A percentile compares a stretch with the other conserved stretches of the same genome.
phyloP scores from a whole-genome alignment of 768 basidiomycete genomes.

The Termitomyces sp. region DNA sequence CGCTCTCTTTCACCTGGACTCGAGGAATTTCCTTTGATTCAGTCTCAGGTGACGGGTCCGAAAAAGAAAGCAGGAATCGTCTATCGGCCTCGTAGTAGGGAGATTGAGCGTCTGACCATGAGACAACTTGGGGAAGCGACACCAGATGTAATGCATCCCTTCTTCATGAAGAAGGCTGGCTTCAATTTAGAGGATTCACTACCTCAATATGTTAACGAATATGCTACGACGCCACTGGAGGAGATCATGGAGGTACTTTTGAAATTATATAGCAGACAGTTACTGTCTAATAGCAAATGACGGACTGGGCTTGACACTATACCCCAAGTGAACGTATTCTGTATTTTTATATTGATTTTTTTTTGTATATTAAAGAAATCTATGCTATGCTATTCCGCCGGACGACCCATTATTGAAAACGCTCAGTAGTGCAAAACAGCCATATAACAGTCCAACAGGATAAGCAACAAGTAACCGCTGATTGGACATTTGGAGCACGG shows the following conservation, averaged over 20 bases:
- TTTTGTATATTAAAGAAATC: background rate
- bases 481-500: slow-evolving; percentile 92
- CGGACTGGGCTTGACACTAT: background rate
- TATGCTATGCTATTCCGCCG: slow-evolving; percentile 17
- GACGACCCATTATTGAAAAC: slow-evolving; percentile 62
- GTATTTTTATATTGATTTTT: background rate
- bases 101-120: slow-evolving; percentile 78
- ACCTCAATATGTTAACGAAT: slow-evolving; percentile 86
- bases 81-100: slow-evolving; percentile 53
- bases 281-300: slow-evolving; percentile 33
- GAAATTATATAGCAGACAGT: slow-evolving; percentile 71
- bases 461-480: slow-evolving; percentile 95
- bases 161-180: slow-evolving; percentile 81
- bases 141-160: slow-evolving; percentile 82
- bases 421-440: slow-evolving; percentile 89
- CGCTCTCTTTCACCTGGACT: slow-evolving; percentile 2
- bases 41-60: slow-evolving; percentile 3
- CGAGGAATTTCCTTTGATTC: slow-evolving; percentile 11
- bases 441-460: slow-evolving; percentile 90
- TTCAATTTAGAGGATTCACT: slow-evolving; percentile 80
- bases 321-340: background rate
- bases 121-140: slow-evolving; percentile 86
- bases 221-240: slow-evolving; percentile 77
- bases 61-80: slow-evolving; percentile 28
- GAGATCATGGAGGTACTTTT: slow-evolving; percentile 79